Conservation (phyloP, 140 eudicot species). For the Anethum foeniculum region DNA sequence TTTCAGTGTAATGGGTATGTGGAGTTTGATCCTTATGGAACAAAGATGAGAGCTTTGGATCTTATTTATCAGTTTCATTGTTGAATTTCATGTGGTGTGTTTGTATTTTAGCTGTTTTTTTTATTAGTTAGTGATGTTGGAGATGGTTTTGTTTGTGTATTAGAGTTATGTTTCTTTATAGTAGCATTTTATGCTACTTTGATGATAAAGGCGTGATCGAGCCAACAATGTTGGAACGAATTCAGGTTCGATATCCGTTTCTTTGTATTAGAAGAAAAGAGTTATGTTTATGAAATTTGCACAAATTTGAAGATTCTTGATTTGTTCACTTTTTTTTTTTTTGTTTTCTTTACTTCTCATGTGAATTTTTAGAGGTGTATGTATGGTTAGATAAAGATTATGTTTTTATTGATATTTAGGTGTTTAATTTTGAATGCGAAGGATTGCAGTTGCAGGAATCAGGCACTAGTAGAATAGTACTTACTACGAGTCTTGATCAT, state of each 20-base stretch:
- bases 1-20: conserved; percentile 17
- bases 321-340: background rate
- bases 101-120: background rate
- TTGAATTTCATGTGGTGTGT: conserved; percentile 14
- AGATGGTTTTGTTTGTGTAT: background rate
- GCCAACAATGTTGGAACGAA: background rate
- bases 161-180: background rate
- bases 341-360: background rate
- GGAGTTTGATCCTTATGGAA: conserved; percentile 37
- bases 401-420: background rate
- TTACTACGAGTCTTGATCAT: background rate
- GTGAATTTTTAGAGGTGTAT: background rate
- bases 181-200: background rate
- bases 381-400: background rate
- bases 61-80: conserved; percentile 59
- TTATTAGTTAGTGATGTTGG: background rate
- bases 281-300: background rate
- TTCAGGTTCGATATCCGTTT: background rate
- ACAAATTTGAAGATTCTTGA: background rate
- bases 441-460: background rate
- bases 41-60: conserved; percentile 50
- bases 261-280: background rate
- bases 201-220: background rate
- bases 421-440: background rate
- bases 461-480: background rate